phyloP scores from a whole-genome alignment of 2,329 filamentous ascomycete species.

The Fusarium beomiforme region DNA sequence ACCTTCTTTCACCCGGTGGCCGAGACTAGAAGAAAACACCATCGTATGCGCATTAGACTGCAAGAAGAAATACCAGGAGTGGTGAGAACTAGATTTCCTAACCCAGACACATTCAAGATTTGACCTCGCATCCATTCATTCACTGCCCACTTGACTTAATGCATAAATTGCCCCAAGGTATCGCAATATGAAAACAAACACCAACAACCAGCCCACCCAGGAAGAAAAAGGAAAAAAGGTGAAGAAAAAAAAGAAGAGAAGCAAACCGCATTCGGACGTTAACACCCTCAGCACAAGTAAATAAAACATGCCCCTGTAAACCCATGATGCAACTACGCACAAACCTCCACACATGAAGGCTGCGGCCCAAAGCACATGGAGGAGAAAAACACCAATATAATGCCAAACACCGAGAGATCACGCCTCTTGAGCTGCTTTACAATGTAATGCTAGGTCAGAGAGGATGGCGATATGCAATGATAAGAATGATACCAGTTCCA shows the following conservation, averaged over 20 bases:
- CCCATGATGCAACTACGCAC: conserved; percentile 35
- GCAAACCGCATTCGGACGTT: conserved; percentile 6
- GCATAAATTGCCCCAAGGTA: conserved; percentile 34
- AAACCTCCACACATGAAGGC: conserved; percentile 29
- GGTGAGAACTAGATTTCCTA: conserved; percentile 29
- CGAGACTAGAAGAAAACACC: conserved; percentile 1
- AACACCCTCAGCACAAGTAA: conserved; percentile 22
- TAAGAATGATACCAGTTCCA: conserved; percentile 7
- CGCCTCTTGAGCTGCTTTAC: conserved; percentile 7
- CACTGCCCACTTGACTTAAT: conserved; percentile 13
- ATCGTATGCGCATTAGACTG: conserved; percentile 16
- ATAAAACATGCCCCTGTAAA: conserved; percentile 36
- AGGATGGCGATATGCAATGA: conserved; percentile 27
- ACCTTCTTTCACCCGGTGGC: conserved; percentile 17
- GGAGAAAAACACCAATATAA: conserved; percentile 19
- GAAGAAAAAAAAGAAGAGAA: not conserved
- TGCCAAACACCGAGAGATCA: conserved; percentile 34
- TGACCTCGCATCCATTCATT: conserved; percentile 30
- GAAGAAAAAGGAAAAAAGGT: conserved; percentile 23
- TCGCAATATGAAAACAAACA: conserved; percentile 38
- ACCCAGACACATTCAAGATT: conserved; percentile 18
- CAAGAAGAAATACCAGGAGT: conserved; percentile 24
- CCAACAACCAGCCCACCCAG: conserved; percentile 23
- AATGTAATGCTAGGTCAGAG: conserved; percentile 3
- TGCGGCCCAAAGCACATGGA: conserved; percentile 12